phyloP scores from a whole-genome alignment of 1,284 basidiomycete species.

The Ustilago tritici region DNA sequence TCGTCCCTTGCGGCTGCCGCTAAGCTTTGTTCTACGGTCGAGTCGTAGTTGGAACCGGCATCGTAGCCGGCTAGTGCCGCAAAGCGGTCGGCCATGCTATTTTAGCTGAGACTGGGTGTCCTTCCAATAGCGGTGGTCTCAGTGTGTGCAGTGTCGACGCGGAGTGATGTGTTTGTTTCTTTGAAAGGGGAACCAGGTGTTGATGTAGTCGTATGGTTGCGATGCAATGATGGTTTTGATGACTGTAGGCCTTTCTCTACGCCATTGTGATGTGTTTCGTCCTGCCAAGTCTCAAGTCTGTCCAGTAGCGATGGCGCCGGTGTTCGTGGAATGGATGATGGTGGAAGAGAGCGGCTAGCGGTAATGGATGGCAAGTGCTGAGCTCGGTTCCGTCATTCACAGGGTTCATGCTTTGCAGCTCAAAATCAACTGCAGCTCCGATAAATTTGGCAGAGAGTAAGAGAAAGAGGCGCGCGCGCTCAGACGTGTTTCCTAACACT shows the following conservation, averaged over 20 bases:
- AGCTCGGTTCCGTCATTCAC: not conserved
- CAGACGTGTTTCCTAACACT: not conserved
- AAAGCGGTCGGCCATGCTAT: constrained; percentile 55
- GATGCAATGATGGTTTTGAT: not conserved
- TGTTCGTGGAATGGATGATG: not conserved
- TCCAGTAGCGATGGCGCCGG: not conserved
- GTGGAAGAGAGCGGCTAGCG: not conserved
- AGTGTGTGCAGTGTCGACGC: too few relatives aligned
- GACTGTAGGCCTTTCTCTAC: not conserved
- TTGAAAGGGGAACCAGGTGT: too few relatives aligned
- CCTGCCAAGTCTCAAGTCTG: not conserved
- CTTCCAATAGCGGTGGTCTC: too few relatives aligned
- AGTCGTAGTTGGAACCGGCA: constrained; percentile 50
- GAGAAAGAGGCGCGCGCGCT: constrained; percentile 20
- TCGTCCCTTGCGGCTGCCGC: constrained; percentile 40
- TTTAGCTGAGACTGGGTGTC: not conserved
- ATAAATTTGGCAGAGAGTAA: not conserved
- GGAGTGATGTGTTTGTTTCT: too few relatives aligned
- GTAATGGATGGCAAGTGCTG: constrained; percentile 4
- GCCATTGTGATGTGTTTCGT: not conserved
- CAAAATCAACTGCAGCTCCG: not conserved
- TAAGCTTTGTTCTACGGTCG: constrained; percentile 41
- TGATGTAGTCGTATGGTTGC: not conserved
- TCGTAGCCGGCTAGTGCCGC: constrained; percentile 58
- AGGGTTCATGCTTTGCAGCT: constrained; percentile 5